phyloP scores from a whole-genome alignment of 176 grass and related monocot species.

The Lolium rigidum region DNA sequence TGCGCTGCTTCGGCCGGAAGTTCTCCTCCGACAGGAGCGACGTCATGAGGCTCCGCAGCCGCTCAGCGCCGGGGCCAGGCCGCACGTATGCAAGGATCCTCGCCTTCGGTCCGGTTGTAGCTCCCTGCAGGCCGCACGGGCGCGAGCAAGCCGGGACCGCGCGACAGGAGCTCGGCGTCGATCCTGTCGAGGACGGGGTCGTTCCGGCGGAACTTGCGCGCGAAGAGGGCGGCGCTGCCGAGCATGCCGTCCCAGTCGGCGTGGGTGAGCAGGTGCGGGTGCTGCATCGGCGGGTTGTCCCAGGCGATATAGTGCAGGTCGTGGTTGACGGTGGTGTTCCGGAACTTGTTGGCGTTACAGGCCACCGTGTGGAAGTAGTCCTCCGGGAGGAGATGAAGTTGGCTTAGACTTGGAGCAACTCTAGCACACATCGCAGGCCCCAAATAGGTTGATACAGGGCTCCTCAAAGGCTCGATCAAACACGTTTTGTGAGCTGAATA shows the following conservation, averaged over 20 bases:
- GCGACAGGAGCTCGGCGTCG: conserved; percentile 61
- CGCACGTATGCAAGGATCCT: conserved; percentile 53
- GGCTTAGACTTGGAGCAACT: no score
- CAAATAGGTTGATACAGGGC: no score
- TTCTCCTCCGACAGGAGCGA: conserved; percentile 72
- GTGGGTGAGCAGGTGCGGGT: conserved; percentile 67
- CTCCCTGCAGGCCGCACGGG: background rate
- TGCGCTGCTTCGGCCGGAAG: conserved; percentile 73
- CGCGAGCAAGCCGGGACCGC: conserved; percentile 39
- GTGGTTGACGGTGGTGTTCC: conserved; percentile 81
- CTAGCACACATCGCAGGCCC: no score
- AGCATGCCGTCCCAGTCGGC: conserved; percentile 66
- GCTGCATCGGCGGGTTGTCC: conserved; percentile 92
- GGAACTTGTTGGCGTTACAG: conserved; percentile 77
- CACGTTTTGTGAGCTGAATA: no score
- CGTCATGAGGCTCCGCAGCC: conserved; percentile 59
- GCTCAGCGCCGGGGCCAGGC: conserved; percentile 55
- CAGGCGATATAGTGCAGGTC: conserved; percentile 91
- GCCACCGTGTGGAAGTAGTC: conserved; percentile 89
- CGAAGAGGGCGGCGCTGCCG: conserved; percentile 73
- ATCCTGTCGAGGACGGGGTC: conserved; percentile 69
- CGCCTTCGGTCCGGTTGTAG: background rate
- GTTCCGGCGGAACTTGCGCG: conserved; percentile 60
- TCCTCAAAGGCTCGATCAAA: no score
- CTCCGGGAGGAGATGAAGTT: conserved; percentile 91